Evolutionary conservation across 1,139 yeast species (phyloP).

Genomic region (Taphrina betulina): DNA sequence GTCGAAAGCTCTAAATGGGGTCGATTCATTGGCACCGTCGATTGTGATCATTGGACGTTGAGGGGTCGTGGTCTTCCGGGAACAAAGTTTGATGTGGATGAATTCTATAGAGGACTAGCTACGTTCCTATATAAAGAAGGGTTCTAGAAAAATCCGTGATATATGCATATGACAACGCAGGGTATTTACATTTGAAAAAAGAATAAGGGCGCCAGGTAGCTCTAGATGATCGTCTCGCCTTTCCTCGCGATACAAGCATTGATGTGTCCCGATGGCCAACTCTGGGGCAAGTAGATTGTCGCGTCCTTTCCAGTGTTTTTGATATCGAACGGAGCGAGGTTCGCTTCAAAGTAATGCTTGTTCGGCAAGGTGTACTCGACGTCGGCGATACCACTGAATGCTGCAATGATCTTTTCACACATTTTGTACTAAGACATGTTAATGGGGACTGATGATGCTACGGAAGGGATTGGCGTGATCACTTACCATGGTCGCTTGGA

Average conservation of each 20-base stretch:
- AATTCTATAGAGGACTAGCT: conserved; percentile 24
- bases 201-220: not conserved
- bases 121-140: conserved; percentile 19
- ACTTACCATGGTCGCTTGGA: conserved; percentile 78
- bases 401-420: conserved; percentile 66
- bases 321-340: conserved; percentile 74
- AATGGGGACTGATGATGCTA: conserved; percentile 1
- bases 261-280: conserved; percentile 90
- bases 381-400: conserved; percentile 56
- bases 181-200: not conserved
- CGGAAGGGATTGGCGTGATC: not conserved
- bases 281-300: conserved; percentile 81
- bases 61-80: conserved; percentile 33
- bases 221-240: too few relatives aligned
- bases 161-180: not conserved
- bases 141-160: conserved; percentile 22
- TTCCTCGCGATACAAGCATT: conserved; percentile 77
- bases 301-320: conserved; percentile 60
- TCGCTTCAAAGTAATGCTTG: conserved; percentile 80
- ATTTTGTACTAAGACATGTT: conserved; percentile 58
- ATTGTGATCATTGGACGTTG: conserved; percentile 80
- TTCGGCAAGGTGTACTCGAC: conserved; percentile 81
- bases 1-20: conserved; percentile 84
- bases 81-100: conserved; percentile 27
- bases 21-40: conserved; percentile 69